Evolutionary conservation across 768 basidiomycete species (phyloP), one percentile per base, ranked within the genome.

Genomic region (Psilocybe cubensis): DNA sequence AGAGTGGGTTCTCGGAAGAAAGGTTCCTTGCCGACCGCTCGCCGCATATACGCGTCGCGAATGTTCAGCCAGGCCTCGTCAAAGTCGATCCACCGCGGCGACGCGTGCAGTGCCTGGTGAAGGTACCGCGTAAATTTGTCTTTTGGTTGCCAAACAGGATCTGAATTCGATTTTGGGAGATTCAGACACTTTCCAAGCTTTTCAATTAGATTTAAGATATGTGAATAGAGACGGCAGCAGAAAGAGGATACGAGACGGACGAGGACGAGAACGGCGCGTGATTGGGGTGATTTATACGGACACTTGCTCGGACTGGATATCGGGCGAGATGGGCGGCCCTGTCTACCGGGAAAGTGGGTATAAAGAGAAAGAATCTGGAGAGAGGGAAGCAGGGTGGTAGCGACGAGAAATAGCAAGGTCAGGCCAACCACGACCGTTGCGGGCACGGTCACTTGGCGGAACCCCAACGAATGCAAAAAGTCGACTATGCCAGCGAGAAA

Each of bases 401-500:
- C 50, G 3, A 54, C 27, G 7, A 63, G 48, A 38, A 60, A 63
- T 5, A 58, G 12, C 10, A 63, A 28, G 6, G 62, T 57, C 9
- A 57, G 21, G 2, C 53, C 53, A 17, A 62, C 43, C 1, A 47
- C 45, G 20, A 52, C 25, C 11, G 59, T 42, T 4, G 60, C 52
- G 12, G 61, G 46, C 20, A 62, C 54, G 8, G 54, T 46, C 9
- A 62, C 38, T 3, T 7, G 6, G 9, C 35, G 43, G 2, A 25
- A 35, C 3, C 51, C 51, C n/a, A 65, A 41, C 6, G 56, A 46
- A 9, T 53, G 54, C n/a, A 56, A 27, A 23, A 65, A 65, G 41
- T 65, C 61, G 49, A 62, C 56, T 11, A 65, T 33, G 3, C 63
- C 63, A 2, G 47, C 56, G 18, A 62, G 52, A 44, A 65, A 65